phyloP scores from a whole-genome alignment of 108 stramenopile genomes.

The Cylindrotheca fusiformis region DNA sequence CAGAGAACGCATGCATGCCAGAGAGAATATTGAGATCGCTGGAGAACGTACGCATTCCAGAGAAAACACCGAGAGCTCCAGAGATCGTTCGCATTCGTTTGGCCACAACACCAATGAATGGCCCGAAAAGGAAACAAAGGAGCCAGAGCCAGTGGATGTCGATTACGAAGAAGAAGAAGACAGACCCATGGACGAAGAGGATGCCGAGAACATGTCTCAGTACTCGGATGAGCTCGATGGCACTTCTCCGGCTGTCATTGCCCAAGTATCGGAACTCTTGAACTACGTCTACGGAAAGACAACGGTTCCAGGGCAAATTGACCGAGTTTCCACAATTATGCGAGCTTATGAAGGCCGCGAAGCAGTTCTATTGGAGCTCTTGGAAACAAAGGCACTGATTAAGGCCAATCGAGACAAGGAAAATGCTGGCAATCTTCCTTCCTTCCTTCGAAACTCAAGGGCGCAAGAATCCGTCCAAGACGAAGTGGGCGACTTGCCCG shows the following conservation, averaged over 20 bases:
- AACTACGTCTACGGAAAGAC: constrained; percentile 91
- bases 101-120: constrained; percentile 20
- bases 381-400: constrained; percentile 87
- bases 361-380: constrained; percentile 79
- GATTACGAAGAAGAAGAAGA: constrained; percentile 28
- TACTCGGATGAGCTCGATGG: constrained; percentile 74
- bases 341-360: constrained; percentile 89
- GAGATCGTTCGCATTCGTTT: constrained; percentile 20
- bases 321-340: constrained; percentile 89
- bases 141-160: constrained; percentile 33
- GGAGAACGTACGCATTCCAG: constrained; percentile 41
- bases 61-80: constrained; percentile 28
- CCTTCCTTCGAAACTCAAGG: constrained; percentile 60
- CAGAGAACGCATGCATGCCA: constrained; percentile 40
- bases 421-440: constrained; percentile 65
- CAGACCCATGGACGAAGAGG: constrained; percentile 43
- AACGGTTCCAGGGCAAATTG: constrained; percentile 87
- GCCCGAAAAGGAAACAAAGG: constrained; percentile 56
- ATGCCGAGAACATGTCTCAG: constrained; percentile 51
- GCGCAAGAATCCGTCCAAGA: constrained; percentile 19
- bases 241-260: constrained; percentile 86
- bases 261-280: constrained; percentile 88
- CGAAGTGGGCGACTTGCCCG: constrained; percentile 22
- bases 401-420: constrained; percentile 85
- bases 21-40: constrained; percentile 22